Percentiles rank a stretch among this genome's conserved stretches.
These are phyloP conservation scores for Curvularia verruculosa DNA, from an alignment of 2,329 filamentous ascomycete species.

Conservation along the genomic window DNA sequence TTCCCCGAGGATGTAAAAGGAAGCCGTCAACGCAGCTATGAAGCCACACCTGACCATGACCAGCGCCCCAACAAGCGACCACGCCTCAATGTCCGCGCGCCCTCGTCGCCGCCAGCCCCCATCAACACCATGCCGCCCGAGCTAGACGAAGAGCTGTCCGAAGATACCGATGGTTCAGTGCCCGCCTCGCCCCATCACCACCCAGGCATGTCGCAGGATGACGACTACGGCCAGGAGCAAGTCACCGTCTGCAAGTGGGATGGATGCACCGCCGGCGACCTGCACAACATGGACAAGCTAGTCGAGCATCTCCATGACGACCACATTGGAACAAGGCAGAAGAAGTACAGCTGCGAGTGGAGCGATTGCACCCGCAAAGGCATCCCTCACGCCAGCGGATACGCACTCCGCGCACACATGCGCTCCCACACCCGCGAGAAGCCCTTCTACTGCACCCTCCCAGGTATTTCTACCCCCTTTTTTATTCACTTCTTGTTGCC, in stretches of 20 bases:
- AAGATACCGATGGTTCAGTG: constrained; percentile 83
- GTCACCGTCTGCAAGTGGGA: constrained; percentile 59
- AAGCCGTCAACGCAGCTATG: constrained; percentile 56
- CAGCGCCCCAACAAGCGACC: constrained; percentile 50
- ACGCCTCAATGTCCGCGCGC: constrained; percentile 45
- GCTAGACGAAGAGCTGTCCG: constrained; percentile 72
- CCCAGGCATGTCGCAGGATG: constrained; percentile 50
- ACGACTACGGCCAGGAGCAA: constrained; percentile 52
- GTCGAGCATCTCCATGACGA: constrained; percentile 73
- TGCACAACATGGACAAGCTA: constrained; percentile 59
- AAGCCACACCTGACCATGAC: constrained; percentile 52
- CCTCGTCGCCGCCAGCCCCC: constrained; percentile 41
- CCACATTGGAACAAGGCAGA: constrained; percentile 90
- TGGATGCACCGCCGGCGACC: constrained; percentile 56
- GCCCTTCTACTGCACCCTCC: constrained; percentile 94
- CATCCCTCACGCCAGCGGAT: constrained; percentile 90
- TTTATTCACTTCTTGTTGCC: not conserved
- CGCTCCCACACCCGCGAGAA: constrained; percentile 97
- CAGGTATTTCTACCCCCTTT: constrained; percentile 69
- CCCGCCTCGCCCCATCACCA: constrained; percentile 59
- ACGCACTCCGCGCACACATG: constrained; percentile 97
- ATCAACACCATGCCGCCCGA: constrained; percentile 25
- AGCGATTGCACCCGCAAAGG: constrained; percentile 86
- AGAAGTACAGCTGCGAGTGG: constrained; percentile 99
- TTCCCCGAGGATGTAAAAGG: constrained; percentile 63